phyloP scores from a whole-genome alignment of 306 rosid species.

The Coriaria nepalensis region DNA sequence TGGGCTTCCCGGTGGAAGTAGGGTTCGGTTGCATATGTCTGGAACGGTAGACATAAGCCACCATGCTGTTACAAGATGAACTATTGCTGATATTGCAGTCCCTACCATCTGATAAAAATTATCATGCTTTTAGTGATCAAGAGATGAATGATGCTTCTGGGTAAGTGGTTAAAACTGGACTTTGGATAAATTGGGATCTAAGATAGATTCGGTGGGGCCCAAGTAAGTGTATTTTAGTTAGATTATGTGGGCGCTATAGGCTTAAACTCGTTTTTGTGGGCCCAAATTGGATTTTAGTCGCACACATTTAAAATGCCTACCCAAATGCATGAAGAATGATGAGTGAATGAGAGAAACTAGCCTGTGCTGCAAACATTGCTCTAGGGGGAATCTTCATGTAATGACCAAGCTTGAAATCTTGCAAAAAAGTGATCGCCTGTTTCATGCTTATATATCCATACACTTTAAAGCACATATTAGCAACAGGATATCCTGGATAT shows the following conservation, averaged over 20 bases:
- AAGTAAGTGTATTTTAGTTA: no score
- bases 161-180: no score
- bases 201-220: no score
- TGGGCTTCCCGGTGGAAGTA: conserved; percentile 60
- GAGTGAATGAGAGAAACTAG: conserved; percentile 7
- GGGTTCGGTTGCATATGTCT: conserved; percentile 40
- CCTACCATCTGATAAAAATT: conserved; percentile 42
- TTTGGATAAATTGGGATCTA: no score
- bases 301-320: no score
- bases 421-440: conserved; percentile 51
- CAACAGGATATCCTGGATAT: conserved; percentile 82
- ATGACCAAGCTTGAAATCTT: conserved; percentile 90
- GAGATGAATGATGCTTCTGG: neutral
- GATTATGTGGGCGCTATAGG: no score
- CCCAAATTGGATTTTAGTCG: no score
- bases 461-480: conserved; percentile 62
- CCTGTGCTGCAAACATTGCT: conserved; percentile 82
- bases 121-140: neutral
- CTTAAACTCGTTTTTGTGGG: no score
- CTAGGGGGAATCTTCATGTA: conserved; percentile 90
- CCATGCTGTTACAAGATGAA: conserved; percentile 72
- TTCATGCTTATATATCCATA: conserved; percentile 64
- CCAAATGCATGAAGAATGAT: neutral
- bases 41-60: conserved; percentile 66
- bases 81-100: conserved; percentile 37